phyloP scores from a whole-genome alignment of 2,329 filamentous ascomycete species.

The Nigrospora sphaerica region DNA sequence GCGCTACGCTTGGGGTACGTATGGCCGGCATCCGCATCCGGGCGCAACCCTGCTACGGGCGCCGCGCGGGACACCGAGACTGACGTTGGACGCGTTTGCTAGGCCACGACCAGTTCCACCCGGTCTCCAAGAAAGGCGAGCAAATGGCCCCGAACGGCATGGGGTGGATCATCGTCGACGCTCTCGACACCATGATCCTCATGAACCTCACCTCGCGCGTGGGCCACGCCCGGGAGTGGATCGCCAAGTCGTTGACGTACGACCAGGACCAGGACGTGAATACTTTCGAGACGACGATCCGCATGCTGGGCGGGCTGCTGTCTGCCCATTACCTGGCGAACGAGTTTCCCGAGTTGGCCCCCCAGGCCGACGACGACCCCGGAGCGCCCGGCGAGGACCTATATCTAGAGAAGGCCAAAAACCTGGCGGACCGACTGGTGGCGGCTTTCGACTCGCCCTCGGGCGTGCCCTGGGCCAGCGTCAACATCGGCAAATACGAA shows the following conservation, averaged over 20 bases:
- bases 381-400: conserved; percentile 77
- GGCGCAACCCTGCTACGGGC: background rate
- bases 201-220: conserved; percentile 93
- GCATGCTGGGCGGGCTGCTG: conserved; percentile 89
- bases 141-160: conserved; percentile 86
- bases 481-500: conserved; percentile 72
- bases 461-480: conserved; percentile 82
- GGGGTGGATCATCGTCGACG: conserved; percentile 97
- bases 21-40: background rate
- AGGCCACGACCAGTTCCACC: conserved; percentile 83
- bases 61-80: background rate
- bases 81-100: background rate
- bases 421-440: conserved; percentile 80
- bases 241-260: conserved; percentile 72
- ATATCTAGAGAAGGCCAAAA: conserved; percentile 92
- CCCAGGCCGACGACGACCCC: conserved; percentile 62
- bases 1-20: conserved; percentile 86
- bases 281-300: conserved; percentile 96
- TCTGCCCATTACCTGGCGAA: conserved; percentile 94
- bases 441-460: conserved; percentile 82
- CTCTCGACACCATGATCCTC: conserved; percentile 91
- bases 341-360: conserved; percentile 71
- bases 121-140: conserved; percentile 67
- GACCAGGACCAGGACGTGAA: conserved; percentile 93
- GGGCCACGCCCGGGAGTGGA: conserved; percentile 80